Evolutionary conservation across 805 yeast genomes (phyloP).

Genomic region (Candida maesae): DNA sequence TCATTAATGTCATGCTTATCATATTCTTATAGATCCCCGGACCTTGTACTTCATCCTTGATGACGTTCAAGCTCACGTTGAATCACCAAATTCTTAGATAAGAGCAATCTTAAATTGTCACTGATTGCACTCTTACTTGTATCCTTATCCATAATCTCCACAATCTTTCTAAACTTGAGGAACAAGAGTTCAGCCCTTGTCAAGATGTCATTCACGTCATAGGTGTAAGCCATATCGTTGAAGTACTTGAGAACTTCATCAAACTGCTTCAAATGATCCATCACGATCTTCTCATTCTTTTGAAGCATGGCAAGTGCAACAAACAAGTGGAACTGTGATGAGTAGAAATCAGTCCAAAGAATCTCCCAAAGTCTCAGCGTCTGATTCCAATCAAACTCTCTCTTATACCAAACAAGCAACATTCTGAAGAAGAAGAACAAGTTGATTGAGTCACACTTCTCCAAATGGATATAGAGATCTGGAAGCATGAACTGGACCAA

Average conservation of each 20-base stretch:
- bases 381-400: conserved; percentile 81
- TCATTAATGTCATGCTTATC: too few relatives aligned
- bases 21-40: too few relatives aligned
- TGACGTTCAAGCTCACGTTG: conserved; percentile 49
- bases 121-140: conserved; percentile 30
- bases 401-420: conserved; percentile 92
- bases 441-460: conserved; percentile 83
- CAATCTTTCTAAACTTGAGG: conserved; percentile 72
- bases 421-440: conserved; percentile 92
- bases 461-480: conserved; percentile 73
- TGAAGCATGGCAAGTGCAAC: conserved; percentile 87
- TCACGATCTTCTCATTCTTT: conserved; percentile 75
- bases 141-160: conserved; percentile 61
- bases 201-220: conserved; percentile 72
- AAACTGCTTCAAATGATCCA: conserved; percentile 68
- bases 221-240: conserved; percentile 79
- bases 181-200: conserved; percentile 84
- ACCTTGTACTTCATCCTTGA: conserved; percentile 21
- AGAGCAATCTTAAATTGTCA: conserved; percentile 53
- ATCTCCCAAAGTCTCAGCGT: conserved; percentile 87
- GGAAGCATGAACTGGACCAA: conserved; percentile 91
- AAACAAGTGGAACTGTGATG: conserved; percentile 85
- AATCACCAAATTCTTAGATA: conserved; percentile 58
- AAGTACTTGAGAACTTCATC: conserved; percentile 91
- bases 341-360: conserved; percentile 81